A percentile compares a stretch with the other conserved stretches of the same genome.
Conservation (phyloP, 805 yeast genomes). For the Saccharomycopsis sp. region DNA sequence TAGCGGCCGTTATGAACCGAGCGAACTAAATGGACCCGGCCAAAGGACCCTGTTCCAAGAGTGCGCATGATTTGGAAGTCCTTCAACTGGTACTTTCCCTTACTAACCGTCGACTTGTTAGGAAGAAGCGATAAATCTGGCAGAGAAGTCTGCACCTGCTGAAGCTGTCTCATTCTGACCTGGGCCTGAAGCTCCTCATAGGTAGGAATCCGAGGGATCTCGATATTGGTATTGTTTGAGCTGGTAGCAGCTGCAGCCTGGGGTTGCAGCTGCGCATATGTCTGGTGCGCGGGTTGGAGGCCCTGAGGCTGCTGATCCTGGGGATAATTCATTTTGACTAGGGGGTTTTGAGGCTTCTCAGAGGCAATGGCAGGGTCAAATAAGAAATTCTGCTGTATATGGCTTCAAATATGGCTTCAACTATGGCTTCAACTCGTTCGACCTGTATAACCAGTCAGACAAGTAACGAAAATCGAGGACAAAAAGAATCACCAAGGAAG, state of each 20-base stretch:
- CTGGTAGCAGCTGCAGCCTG: neutral
- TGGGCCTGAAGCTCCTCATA: constrained; percentile 21
- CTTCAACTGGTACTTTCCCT: constrained; percentile 72
- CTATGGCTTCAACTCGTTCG: too few species aligned
- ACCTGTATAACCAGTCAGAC: too few species aligned
- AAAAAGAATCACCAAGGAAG: neutral
- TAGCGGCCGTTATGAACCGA: constrained; percentile 85
- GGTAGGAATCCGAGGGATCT: constrained; percentile 20
- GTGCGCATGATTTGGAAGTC: constrained; percentile 86
- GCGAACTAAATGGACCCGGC: constrained; percentile 84
- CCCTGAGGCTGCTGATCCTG: neutral
- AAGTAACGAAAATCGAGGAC: neutral
- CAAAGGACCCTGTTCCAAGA: constrained; percentile 92
- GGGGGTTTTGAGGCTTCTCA: too few species aligned
- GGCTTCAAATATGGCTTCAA: too few species aligned
- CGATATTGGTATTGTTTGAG: neutral
- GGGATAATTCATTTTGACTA: neutral
- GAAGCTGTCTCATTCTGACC: constrained; percentile 12
- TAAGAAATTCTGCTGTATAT: too few species aligned
- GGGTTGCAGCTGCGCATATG: neutral
- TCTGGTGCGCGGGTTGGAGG: neutral
- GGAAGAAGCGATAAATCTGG: constrained; percentile 16
- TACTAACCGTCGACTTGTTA: constrained; percentile 30
- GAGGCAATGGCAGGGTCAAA: too few species aligned
- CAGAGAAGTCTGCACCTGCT: constrained; percentile 8